A percentile compares a stretch with the other conserved stretches of the same genome.
Evolutionary conservation across 2,329 filamentous ascomycete genomes (phyloP).

Genomic region (Neoarthrinium moseri): DNA sequence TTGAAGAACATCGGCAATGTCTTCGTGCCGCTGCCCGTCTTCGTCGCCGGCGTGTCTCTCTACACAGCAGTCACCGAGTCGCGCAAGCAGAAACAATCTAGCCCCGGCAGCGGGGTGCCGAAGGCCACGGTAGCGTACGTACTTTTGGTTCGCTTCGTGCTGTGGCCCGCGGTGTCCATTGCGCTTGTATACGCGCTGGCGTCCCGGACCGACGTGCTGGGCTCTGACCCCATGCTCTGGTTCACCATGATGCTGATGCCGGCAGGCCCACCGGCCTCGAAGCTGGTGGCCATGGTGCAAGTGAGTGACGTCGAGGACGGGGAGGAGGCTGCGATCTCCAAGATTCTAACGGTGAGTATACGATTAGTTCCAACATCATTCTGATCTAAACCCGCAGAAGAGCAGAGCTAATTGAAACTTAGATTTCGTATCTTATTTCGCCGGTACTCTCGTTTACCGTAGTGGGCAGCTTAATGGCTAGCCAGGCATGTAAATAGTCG

Average conservation of each 20-base stretch:
- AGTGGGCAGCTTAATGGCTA: conserved; percentile 2
- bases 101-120: conserved; percentile 35
- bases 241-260: conserved; percentile 55
- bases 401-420: conserved; percentile 14
- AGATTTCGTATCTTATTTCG: conserved; percentile 36
- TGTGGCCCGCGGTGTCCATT: conserved; percentile 60
- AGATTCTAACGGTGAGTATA: conserved; percentile 38
- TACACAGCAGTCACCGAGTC: conserved; percentile 49
- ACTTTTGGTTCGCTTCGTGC: conserved; percentile 53
- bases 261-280: conserved; percentile 45
- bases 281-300: conserved; percentile 43
- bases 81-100: conserved; percentile 25
- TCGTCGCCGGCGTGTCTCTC: conserved; percentile 66
- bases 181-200: conserved; percentile 53
- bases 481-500: conserved; percentile 1
- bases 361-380: background rate
- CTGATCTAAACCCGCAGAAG: background rate
- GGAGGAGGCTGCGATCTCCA: conserved; percentile 41
- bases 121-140: conserved; percentile 50
- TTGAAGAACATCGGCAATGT: conserved; percentile 62
- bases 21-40: conserved; percentile 64
- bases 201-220: conserved; percentile 47
- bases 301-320: conserved; percentile 37
- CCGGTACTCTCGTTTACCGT: conserved; percentile 31
- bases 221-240: conserved; percentile 63